phyloP scores from a whole-genome alignment of 768 basidiomycete species.

The Mycena filopes region DNA sequence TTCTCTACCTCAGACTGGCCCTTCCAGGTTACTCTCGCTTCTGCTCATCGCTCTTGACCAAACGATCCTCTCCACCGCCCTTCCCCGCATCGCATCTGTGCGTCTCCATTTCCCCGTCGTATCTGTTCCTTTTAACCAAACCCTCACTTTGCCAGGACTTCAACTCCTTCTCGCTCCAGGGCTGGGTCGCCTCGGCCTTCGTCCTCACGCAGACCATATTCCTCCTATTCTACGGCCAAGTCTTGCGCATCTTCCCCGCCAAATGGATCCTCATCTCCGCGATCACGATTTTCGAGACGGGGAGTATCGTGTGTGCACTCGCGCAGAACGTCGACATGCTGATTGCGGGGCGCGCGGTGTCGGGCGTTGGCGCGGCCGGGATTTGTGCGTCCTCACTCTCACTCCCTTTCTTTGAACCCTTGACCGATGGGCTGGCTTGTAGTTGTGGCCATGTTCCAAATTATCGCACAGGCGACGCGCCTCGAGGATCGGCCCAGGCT shows the following conservation, averaged over 20 bases:
- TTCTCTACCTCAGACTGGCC: too few relatives aligned
- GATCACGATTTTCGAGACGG: slow-evolving; percentile 52
- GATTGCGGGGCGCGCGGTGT: too few relatives aligned
- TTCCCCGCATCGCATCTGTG: slow-evolving; percentile 41
- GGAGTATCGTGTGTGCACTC: slow-evolving; percentile 51
- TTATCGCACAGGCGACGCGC: too few relatives aligned
- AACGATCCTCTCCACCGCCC: slow-evolving; percentile 47
- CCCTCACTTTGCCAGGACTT: neutral
- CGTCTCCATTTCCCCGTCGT: too few relatives aligned
- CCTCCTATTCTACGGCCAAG: slow-evolving; percentile 24
- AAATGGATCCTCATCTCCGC: slow-evolving; percentile 29
- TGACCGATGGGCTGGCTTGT: too few relatives aligned
- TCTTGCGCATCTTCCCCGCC: slow-evolving; percentile 15
- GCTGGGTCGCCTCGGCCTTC: slow-evolving; percentile 33
- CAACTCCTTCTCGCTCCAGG: slow-evolving; percentile 15
- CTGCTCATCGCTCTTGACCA: slow-evolving; percentile 48
- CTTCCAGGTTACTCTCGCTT: slow-evolving; percentile 25
- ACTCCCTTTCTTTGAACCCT: too few relatives aligned
- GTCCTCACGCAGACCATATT: slow-evolving; percentile 34
- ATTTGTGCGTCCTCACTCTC: neutral
- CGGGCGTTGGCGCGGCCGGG: slow-evolving; percentile 12
- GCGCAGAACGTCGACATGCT: slow-evolving; percentile 34
- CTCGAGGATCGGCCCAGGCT: too few relatives aligned
- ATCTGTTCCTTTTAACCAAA: too few relatives aligned
- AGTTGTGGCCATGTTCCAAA: too few relatives aligned